These are phyloP conservation scores for Aspergillus japonicus DNA, from an alignment of 2,329 filamentous ascomycete species.

Conservation along the genomic window DNA sequence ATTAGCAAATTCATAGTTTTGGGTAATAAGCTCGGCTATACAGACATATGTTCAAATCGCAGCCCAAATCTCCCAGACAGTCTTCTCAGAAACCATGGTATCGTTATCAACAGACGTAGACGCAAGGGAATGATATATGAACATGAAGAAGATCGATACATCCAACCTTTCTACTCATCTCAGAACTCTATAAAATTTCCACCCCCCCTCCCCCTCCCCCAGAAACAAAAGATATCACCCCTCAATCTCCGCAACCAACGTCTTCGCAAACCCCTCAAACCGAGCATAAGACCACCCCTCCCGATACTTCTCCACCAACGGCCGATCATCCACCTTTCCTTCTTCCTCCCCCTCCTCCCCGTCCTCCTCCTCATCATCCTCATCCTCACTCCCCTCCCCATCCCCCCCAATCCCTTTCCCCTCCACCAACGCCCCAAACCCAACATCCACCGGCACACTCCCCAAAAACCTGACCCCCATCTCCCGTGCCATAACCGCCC, in stretches of 20 bases:
- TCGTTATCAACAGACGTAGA: background rate
- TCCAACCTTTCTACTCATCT: background rate
- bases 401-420: conserved; percentile 39
- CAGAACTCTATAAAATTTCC: background rate
- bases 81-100: background rate
- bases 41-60: too few species aligned
- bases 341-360: conserved; percentile 10
- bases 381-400: conserved; percentile 23
- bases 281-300: conserved; percentile 45
- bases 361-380: conserved; percentile 23
- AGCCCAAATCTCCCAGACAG: too few species aligned
- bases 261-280: conserved; percentile 44
- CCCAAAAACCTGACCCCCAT: conserved; percentile 83
- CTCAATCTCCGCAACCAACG: conserved; percentile 31
- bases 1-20: background rate
- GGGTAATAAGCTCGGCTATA: background rate
- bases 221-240: background rate
- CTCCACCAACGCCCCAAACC: conserved; percentile 85
- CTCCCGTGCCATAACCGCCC: conserved; percentile 82
- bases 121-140: background rate
- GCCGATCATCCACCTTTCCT: conserved; percentile 27
- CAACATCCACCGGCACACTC: conserved; percentile 85
- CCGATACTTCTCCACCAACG: conserved; percentile 44
- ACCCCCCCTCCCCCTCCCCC: too few species aligned
- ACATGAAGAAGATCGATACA: too few species aligned